Percentiles rank a stretch among this genome's conserved stretches.
Conservation (phyloP, 768 basidiomycete genomes). For the Lactarius akahatsu region DNA sequence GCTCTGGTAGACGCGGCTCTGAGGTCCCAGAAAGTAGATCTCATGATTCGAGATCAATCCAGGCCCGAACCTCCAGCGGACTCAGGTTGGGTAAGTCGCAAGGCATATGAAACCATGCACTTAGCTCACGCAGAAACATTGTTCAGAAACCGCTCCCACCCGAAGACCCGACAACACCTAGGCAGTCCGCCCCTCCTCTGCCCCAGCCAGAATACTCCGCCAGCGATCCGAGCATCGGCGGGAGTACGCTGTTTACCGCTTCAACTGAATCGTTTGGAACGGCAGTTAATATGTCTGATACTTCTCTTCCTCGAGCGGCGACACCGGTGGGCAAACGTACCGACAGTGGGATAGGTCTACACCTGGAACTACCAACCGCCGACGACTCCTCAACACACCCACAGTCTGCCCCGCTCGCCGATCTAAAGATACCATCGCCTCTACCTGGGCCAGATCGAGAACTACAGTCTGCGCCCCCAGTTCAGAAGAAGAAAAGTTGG, state of each 20-base stretch:
- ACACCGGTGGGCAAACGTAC: too few species aligned
- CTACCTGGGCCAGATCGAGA: not conserved
- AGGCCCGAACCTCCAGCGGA: not conserved
- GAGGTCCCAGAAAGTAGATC: not conserved
- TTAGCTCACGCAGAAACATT: not conserved
- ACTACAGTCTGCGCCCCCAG: not conserved
- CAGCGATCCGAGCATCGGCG: not conserved
- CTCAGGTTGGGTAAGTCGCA: not conserved
- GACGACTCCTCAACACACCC: not conserved
- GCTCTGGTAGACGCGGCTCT: not conserved
- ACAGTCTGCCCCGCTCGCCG: not conserved
- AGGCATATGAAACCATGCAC: not conserved
- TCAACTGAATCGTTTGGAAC: not conserved
- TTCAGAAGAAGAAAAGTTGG: not conserved
- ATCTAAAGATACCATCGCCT: not conserved
- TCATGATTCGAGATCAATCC: constrained; percentile 1
- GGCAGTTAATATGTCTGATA: not conserved
- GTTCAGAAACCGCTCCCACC: not conserved
- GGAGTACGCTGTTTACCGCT: not conserved
- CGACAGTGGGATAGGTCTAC: not conserved
- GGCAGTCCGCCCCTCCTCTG: not conserved
- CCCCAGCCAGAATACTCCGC: not conserved
- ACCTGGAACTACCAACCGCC: not conserved
- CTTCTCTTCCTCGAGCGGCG: not conserved
- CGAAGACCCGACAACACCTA: not conserved